Percentiles rank a stretch among this genome's conserved stretches.
Conservation (phyloP, 495 filamentous ascomycete species). For the Penicillium robsamsonii region DNA sequence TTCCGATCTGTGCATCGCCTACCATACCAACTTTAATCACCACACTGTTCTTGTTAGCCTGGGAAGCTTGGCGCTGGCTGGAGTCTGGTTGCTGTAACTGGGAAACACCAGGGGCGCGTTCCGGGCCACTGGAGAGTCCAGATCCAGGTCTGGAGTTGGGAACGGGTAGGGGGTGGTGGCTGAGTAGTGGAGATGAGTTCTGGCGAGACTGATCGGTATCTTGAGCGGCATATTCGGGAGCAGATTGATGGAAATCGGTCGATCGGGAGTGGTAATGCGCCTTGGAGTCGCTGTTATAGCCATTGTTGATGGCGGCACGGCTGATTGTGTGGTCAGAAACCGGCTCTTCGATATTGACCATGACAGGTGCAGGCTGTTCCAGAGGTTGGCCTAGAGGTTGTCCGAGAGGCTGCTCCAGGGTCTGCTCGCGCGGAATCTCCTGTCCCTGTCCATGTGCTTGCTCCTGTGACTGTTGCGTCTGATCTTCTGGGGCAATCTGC, state of each 20-base stretch:
- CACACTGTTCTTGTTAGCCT: conserved; percentile 71
- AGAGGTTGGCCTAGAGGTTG: conserved; percentile 1
- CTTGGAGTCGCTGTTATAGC: conserved; percentile 46
- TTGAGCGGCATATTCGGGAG: conserved; percentile 40
- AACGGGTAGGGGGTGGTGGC: conserved; percentile 42
- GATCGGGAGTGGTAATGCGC: conserved; percentile 46
- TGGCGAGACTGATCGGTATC: conserved; percentile 45
- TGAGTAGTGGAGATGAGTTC: conserved; percentile 37
- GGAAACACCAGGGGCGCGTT: conserved; percentile 36
- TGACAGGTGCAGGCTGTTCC: conserved; percentile 23
- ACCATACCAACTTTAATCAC: conserved; percentile 99
- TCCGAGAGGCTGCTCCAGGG: conserved; percentile 17
- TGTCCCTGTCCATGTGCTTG: conserved; percentile 3
- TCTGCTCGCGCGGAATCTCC: conserved; percentile 19
- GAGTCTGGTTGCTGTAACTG: conserved; percentile 43
- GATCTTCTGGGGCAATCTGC: conserved; percentile 25
- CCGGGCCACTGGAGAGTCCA: conserved; percentile 47
- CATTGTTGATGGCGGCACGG: conserved; percentile 31
- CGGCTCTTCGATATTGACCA: conserved; percentile 33
- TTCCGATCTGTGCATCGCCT: conserved; percentile 97
- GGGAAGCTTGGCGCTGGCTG: conserved; percentile 42
- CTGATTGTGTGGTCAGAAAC: conserved; percentile 34
- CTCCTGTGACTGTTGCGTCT: conserved; percentile 18
- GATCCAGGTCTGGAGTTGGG: conserved; percentile 51
- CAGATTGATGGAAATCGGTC: conserved; percentile 43